Percentiles rank a stretch among this genome's conserved stretches.
Evolutionary conservation across 1,139 yeast genomes (phyloP).

Genomic region (Lodderomyces jiufengensis): DNA sequence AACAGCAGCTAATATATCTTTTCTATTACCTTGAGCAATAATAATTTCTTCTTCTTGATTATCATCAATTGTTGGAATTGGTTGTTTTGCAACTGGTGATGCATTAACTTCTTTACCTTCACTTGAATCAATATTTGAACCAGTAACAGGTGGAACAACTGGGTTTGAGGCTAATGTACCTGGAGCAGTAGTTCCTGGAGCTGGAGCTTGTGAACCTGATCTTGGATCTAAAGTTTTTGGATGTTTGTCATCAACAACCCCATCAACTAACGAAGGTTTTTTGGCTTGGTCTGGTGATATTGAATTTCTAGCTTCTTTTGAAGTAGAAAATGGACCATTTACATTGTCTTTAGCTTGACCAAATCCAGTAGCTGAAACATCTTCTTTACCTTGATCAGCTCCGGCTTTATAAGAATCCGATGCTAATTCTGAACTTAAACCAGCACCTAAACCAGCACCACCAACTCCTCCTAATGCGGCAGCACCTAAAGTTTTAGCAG

Average conservation of each 20-base stretch:
- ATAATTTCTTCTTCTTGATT: constrained; percentile 35
- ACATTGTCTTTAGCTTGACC: background rate
- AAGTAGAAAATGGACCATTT: constrained; percentile 5
- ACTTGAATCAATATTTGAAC: constrained; percentile 4
- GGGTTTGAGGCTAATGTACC: constrained; percentile 2
- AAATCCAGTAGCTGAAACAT: constrained; percentile 4
- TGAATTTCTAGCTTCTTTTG: constrained; percentile 10
- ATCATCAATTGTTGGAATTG: constrained; percentile 9
- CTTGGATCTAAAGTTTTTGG: constrained; percentile 32
- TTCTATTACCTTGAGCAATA: constrained; percentile 35
- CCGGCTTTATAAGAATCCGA: background rate
- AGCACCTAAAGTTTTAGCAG: constrained; percentile 11
- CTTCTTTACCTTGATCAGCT: constrained; percentile 3
- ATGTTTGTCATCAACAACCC: constrained; percentile 14
- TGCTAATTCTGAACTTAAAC: constrained; percentile 6
- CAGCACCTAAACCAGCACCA: constrained; percentile 9
- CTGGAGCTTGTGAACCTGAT: constrained; percentile 15
- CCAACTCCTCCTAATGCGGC: constrained; percentile 8
- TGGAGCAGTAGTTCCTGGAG: constrained; percentile 2
- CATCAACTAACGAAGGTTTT: constrained; percentile 8
- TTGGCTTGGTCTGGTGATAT: constrained; percentile 3
- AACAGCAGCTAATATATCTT: constrained; percentile 35
- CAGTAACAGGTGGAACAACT: constrained; percentile 6
- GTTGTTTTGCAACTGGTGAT: constrained; percentile 17
- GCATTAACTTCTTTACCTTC: constrained; percentile 29